Base-by-base conservation (phyloP, 208 protist species). In the Acanthamoeba pearcei region DNA sequence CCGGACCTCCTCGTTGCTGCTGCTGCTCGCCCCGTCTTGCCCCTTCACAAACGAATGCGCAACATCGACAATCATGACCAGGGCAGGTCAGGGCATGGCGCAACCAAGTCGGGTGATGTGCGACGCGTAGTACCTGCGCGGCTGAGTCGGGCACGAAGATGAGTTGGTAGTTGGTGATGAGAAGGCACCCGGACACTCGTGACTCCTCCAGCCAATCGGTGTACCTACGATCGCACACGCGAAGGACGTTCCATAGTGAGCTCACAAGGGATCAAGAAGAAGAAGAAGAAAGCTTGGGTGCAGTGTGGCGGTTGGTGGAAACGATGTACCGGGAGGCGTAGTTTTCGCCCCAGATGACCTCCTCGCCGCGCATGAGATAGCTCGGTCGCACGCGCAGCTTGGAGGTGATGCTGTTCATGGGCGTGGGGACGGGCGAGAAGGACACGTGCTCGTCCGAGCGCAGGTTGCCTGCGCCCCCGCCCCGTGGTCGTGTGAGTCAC, bases 101-200 rank as follows among this genome's bases (percentile, higher is more conserved):
- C 38, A 42, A 3, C 38, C 3, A 42, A 42, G 38, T 42, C 38
- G 3, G 38, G 38, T 42, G 3, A 42, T 42, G 57, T 19, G 57
- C 8, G 17, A 15, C 24, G 29, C 32, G 35, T 76, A 3, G 19
- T n/a, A 82, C 74, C 38, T 42, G 19, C 3, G 74, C 29, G 12
- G 72, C 72, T 10, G 74, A 10, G 24, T 82, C 74, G 74, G 74
- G 74, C 42, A 82, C 74, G 46, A 82, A 82, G 32, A 82, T 82
- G 38, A 82, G 74, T n/a, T 82, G 74, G 38, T 82, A 82, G 46
- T 82, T 82, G 46, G 74, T 82, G 38, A 82, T 82, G 13, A 82
- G 17, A n/a, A 82, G 29, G 74, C 74, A 42, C 12, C 74, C 74
- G 5, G 74, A n/a, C 32, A 82, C 74, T 12, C 74, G 32, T 3